phyloP scores from a whole-genome alignment of 139 green algal species.

The Chlorella vulgaris region DNA sequence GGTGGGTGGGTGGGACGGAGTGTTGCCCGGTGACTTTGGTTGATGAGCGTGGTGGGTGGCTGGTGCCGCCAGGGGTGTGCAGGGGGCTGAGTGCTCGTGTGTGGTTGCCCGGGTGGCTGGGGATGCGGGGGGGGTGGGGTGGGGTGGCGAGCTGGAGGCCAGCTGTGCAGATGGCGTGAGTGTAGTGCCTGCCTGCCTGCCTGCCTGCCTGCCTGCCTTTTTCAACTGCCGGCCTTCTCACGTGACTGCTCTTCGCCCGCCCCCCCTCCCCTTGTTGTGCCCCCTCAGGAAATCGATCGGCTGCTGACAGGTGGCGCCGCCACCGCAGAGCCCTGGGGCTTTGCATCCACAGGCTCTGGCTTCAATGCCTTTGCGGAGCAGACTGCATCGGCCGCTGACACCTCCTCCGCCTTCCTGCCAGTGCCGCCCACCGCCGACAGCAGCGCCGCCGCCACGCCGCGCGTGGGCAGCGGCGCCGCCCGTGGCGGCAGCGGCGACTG shows the following conservation, averaged over 20 bases:
- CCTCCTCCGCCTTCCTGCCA: conserved; percentile 5
- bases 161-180: too few species aligned
- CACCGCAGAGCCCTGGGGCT: conserved; percentile 9
- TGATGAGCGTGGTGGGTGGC: not conserved
- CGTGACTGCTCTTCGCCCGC: too few species aligned
- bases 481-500: too few species aligned
- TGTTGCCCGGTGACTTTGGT: not conserved
- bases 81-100: too few species aligned
- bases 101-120: not conserved
- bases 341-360: not conserved
- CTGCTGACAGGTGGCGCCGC: conserved; percentile 24
- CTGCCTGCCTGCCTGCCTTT: too few species aligned
- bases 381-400: not conserved
- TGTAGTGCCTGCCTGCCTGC: too few species aligned
- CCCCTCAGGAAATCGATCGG: conserved; percentile 27
- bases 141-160: too few species aligned
- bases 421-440: not conserved
- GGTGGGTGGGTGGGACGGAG: not conserved
- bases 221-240: too few species aligned
- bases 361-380: conserved; percentile 29
- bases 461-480: not conserved
- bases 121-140: too few species aligned
- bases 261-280: not conserved
- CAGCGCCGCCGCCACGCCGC: not conserved
- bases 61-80: too few species aligned